A percentile compares a stretch with the other conserved stretches of the same genome.
Conservation (phyloP, 371 early-diverging fungal species). For the Mortierella sp. region DNA sequence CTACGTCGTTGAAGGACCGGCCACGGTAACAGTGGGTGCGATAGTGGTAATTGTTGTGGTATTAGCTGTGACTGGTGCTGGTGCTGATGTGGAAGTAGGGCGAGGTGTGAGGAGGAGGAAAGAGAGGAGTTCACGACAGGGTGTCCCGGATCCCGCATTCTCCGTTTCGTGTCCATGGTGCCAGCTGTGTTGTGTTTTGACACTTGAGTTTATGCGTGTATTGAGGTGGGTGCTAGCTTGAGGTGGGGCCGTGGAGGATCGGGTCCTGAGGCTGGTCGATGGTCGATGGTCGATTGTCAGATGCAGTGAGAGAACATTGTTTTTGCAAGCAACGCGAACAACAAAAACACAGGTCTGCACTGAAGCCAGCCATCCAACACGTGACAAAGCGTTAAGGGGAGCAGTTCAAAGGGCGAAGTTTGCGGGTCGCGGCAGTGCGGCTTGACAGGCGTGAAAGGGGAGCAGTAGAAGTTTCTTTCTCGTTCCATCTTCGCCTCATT, state of each 20-base stretch:
- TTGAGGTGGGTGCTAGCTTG: neutral
- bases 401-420: slow-evolving; percentile 14
- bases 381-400: too few species aligned
- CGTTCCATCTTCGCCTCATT: slow-evolving; percentile 17
- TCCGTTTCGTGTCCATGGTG: slow-evolving; percentile 11
- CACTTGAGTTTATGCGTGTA: neutral
- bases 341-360: neutral
- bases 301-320: neutral
- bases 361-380: too few species aligned
- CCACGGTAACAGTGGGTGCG: slow-evolving; percentile 20
- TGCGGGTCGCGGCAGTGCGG: neutral
- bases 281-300: neutral
- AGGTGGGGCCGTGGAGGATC: neutral
- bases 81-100: neutral
- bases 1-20: slow-evolving; percentile 33
- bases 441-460: neutral
- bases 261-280: neutral
- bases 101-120: neutral
- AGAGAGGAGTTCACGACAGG: neutral
- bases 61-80: slow-evolving; percentile 21
- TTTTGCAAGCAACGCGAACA: neutral
- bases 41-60: neutral
- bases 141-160: neutral
- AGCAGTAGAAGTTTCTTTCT: slow-evolving; percentile 11
- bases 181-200: neutral